Evolutionary conservation across 495 filamentous ascomycete species (phyloP), one percentile per base, ranked within the genome.

Genomic region (Platismatia glauca): DNA sequence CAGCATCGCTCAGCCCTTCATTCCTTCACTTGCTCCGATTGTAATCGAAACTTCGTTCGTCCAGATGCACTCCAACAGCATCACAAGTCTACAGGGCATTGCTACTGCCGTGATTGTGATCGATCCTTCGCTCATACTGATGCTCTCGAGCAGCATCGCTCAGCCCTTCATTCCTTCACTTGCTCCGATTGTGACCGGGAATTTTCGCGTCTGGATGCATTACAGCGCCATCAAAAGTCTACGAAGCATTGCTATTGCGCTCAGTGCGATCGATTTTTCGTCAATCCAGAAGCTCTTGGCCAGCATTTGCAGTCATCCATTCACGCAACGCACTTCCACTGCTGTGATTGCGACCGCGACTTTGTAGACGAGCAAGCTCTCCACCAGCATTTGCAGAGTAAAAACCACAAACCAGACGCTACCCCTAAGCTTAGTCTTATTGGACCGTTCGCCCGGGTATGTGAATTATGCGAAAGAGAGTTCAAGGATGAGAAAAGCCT

Each of bases 401-500:
- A 64, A 16, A 43, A 27, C 27, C 58, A 64, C 57, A 59, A 24
- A 60, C n/a, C 39, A 9, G 44, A 55, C 22, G 6, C 44, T 44
- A 64, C 48, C 38, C 67, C 35, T 27, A 64, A 61, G 60, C 61
- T 58, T n/a, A 20, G 5, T 43, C 22, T 37, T 18, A n/a, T 43
- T 7, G 12, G 13, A 2, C 24, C 44, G 13, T 46, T 22, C 38
- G 37, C 39, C 2, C 35, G 37, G 57, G 39, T 43, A 31, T 58
- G 57, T 31, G 57, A 58, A 43, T 11, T 44, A 18, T 70, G 66
- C 44, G 57, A 67, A 11, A 55, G 64, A 41, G 22, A 62, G 31
- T 70, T 70, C 58, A 68, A 63, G 50, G 61, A 64, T 52, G 31
- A 60, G 60, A 55, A 43, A 55, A 60, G 57, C n/a, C 55, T 70